These are phyloP conservation scores for Phytophthora podocarpi DNA, from an alignment of 352 stramenopile genomes.

Conservation along the genomic window DNA sequence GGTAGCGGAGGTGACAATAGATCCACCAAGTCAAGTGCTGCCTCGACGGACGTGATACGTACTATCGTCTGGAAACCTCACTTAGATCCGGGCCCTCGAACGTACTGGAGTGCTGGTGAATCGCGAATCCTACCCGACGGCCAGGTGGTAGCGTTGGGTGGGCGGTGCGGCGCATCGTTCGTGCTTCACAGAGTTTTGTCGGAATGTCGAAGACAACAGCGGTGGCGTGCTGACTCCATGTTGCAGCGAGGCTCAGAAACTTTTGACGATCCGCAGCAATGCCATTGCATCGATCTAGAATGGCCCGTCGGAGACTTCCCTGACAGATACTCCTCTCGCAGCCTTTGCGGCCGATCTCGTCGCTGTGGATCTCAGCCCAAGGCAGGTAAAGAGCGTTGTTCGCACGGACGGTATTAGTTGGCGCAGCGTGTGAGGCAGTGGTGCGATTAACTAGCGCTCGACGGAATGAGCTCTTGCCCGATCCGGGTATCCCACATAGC, in stretches of 20 bases:
- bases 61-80: constrained; percentile 63
- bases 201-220: constrained; percentile 67
- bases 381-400: constrained; percentile 7
- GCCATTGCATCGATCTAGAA: constrained; percentile 69
- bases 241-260: constrained; percentile 51
- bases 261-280: constrained; percentile 41
- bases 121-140: constrained; percentile 42
- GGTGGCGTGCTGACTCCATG: constrained; percentile 60
- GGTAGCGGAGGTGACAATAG: constrained; percentile 43
- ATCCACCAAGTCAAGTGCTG: constrained; percentile 39
- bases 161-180: constrained; percentile 48
- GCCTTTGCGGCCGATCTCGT: constrained; percentile 47
- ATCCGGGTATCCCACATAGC: constrained; percentile 60
- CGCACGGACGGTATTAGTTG: constrained; percentile 1
- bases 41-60: constrained; percentile 55
- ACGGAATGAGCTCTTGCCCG: constrained; percentile 69
- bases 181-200: constrained; percentile 43
- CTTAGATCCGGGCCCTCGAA: constrained; percentile 45
- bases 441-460: constrained; percentile 46
- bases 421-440: constrained; percentile 9
- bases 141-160: constrained; percentile 55
- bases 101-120: constrained; percentile 45
- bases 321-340: constrained; percentile 33
- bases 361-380: constrained; percentile 60
- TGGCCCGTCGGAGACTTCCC: constrained; percentile 41